phyloP scores from a whole-genome alignment of 768 basidiomycete genomes.

The Serendipita sp. region DNA sequence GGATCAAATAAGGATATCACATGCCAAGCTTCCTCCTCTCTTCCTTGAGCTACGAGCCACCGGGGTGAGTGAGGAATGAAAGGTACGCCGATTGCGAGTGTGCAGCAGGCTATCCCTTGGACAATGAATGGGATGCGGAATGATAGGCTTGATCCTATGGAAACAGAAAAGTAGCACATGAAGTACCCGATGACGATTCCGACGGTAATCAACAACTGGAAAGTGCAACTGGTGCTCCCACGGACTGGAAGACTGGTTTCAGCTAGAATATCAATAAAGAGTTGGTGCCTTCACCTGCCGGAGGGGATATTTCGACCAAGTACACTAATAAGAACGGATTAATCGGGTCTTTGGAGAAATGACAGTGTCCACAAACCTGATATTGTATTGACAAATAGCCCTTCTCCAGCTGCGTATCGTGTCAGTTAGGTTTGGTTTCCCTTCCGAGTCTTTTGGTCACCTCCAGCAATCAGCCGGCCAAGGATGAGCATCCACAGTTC shows the following conservation, averaged over 20 bases:
- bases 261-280: conserved; percentile 21
- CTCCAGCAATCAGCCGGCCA: conserved; percentile 29
- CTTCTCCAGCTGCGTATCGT: conserved; percentile 22
- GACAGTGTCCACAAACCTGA: conserved; percentile 15
- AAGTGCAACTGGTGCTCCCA: conserved; percentile 24
- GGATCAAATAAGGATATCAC: neutral
- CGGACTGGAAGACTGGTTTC: conserved; percentile 28
- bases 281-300: conserved; percentile 4
- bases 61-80: conserved; percentile 26
- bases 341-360: neutral
- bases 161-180: conserved; percentile 24
- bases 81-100: conserved; percentile 18
- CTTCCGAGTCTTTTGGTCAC: conserved; percentile 7
- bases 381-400: conserved; percentile 27
- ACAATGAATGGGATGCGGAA: conserved; percentile 26
- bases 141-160: conserved; percentile 18
- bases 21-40: conserved; percentile 20
- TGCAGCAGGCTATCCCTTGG: conserved; percentile 19
- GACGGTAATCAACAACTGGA: conserved; percentile 29
- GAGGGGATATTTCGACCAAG: conserved; percentile 13
- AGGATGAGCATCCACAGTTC: conserved; percentile 25
- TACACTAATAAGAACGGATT: conserved; percentile 7
- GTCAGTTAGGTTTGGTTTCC: neutral
- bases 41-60: conserved; percentile 25
- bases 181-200: conserved; percentile 28